Evolutionary conservation across 2,329 filamentous ascomycete species (phyloP).

Genomic region (Tolypocladium guangdongense): DNA sequence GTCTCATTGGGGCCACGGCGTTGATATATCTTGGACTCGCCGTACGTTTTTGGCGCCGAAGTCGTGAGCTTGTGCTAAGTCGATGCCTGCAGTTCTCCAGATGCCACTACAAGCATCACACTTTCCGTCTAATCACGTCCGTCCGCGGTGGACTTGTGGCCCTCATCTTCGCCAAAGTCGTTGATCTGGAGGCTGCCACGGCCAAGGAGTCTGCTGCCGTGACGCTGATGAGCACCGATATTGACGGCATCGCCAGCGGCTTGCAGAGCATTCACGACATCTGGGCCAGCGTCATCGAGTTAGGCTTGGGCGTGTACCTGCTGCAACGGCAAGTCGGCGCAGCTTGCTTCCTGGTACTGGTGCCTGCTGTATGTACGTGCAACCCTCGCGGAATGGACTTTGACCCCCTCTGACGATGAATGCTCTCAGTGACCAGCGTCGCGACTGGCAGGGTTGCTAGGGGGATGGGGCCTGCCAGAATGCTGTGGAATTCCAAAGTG

Average conservation of each 20-base stretch:
- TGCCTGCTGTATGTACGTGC: slow-evolving; percentile 35
- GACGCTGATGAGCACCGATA: slow-evolving; percentile 34
- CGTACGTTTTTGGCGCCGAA: slow-evolving; percentile 11
- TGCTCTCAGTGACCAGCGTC: slow-evolving; percentile 23
- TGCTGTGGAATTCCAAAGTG: slow-evolving; percentile 16
- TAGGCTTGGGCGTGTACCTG: slow-evolving; percentile 5
- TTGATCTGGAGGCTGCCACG: slow-evolving; percentile 15
- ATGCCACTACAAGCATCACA: slow-evolving; percentile 17
- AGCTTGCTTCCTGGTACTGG: slow-evolving; percentile 32
- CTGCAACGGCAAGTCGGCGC: slow-evolving; percentile 1
- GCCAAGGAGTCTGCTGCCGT: slow-evolving; percentile 23
- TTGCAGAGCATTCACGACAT: slow-evolving; percentile 17
- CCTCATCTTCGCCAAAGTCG: slow-evolving; percentile 36
- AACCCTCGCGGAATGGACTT: no score
- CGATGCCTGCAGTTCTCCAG: slow-evolving; percentile 1
- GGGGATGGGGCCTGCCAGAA: slow-evolving; percentile 29
- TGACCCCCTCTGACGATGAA: no score
- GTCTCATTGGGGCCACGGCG: slow-evolving; percentile 26
- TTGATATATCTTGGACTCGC: slow-evolving; percentile 30
- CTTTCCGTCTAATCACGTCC: slow-evolving; percentile 19
- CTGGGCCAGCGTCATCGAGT: slow-evolving; percentile 20
- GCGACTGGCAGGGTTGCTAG: slow-evolving; percentile 27
- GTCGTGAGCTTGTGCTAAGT: no score
- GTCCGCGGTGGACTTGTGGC: slow-evolving; percentile 22
- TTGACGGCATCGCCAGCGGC: slow-evolving; percentile 22